These are phyloP conservation scores for Gossypium ekmanianum DNA, from an alignment of 345 rosid genomes.

Conservation along the genomic window DNA sequence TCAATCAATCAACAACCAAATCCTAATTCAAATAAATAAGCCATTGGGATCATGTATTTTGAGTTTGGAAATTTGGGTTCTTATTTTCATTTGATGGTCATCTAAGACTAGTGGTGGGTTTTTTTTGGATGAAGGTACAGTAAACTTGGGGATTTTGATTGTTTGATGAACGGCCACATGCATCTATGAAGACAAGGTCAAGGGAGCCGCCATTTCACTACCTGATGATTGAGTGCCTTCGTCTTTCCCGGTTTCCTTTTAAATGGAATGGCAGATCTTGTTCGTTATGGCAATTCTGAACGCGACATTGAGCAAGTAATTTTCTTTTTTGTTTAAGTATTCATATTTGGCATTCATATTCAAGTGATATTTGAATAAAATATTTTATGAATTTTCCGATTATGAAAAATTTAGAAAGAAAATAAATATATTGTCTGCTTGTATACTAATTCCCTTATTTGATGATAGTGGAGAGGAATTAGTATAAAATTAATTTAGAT, in stretches of 20 bases:
- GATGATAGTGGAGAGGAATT: too few relatives aligned
- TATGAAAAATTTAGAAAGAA: too few relatives aligned
- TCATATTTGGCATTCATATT: too few relatives aligned
- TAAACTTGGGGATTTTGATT: not conserved
- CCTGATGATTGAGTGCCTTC: constrained; percentile 49
- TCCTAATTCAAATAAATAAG: not conserved
- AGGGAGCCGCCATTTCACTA: constrained; percentile 53
- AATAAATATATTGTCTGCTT: too few relatives aligned
- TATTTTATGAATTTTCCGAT: too few relatives aligned
- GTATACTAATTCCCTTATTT: too few relatives aligned
- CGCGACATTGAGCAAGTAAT: constrained; percentile 81
- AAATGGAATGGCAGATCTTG: constrained; percentile 99
- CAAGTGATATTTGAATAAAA: too few relatives aligned
- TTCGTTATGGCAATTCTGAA: constrained; percentile 65
- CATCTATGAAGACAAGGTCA: constrained; percentile 82
- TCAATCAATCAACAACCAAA: too few relatives aligned
- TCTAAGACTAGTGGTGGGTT: not conserved
- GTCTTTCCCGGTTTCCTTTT: constrained; percentile 38
- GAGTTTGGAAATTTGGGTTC: not conserved
- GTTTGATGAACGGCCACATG: constrained; percentile 50
- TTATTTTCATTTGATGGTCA: not conserved
- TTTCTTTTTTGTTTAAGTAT: too few relatives aligned
- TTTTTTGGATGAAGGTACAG: not conserved
- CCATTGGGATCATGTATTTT: not conserved
- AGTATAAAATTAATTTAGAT: too few relatives aligned